These are phyloP conservation scores for Candida albicans DNA, from an alignment of 1,139 yeast species.

Conservation along the genomic window DNA sequence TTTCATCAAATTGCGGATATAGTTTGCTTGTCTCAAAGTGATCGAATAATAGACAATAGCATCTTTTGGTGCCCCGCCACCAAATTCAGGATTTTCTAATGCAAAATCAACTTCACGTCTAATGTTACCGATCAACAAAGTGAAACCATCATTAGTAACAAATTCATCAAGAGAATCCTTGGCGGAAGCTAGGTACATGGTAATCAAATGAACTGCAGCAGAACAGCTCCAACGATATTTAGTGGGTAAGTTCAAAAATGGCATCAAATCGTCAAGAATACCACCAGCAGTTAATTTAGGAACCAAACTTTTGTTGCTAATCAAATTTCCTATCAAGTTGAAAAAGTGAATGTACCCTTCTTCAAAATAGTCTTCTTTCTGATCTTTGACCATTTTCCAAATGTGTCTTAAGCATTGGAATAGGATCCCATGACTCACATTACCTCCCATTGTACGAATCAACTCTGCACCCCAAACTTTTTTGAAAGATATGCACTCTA, in stretches of 20 bases:
- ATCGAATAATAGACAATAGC: slow-evolving; percentile 58
- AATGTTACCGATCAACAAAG: slow-evolving; percentile 57
- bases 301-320: slow-evolving; percentile 53
- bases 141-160: slow-evolving; percentile 66
- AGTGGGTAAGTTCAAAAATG: slow-evolving; percentile 56
- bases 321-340: slow-evolving; percentile 56
- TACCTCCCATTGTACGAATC: slow-evolving; percentile 82
- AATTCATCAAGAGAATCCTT: slow-evolving; percentile 58
- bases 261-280: slow-evolving; percentile 62
- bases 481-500: slow-evolving; percentile 70
- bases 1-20: slow-evolving; percentile 56
- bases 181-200: slow-evolving; percentile 49
- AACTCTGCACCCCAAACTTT: slow-evolving; percentile 77
- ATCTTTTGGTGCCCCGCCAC: slow-evolving; percentile 54
- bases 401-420: slow-evolving; percentile 71
- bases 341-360: slow-evolving; percentile 56
- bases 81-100: slow-evolving; percentile 52
- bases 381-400: slow-evolving; percentile 44
- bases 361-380: slow-evolving; percentile 38
- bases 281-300: slow-evolving; percentile 62
- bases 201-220: slow-evolving; percentile 64
- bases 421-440: slow-evolving; percentile 80
- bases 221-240: slow-evolving; percentile 59
- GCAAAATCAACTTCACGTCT: slow-evolving; percentile 70
- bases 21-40: slow-evolving; percentile 64